phyloP scores from a whole-genome alignment of 768 basidiomycete species.

The Suillus variegatus region DNA sequence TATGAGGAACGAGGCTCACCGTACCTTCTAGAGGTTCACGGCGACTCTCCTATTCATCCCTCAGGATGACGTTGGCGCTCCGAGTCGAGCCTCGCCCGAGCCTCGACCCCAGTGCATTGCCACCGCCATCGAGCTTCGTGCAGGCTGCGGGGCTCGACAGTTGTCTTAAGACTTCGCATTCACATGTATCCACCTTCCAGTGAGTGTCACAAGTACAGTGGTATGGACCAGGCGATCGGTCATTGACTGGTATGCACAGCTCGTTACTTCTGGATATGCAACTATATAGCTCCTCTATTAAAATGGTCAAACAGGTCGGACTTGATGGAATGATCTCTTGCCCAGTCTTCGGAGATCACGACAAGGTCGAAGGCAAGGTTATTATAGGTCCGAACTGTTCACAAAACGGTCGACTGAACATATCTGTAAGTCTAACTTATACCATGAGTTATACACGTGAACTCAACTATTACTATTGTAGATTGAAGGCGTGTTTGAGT shows the following conservation, averaged over 20 bases:
- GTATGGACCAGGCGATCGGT: background rate
- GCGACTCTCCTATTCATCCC: background rate
- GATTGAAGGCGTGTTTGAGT: constrained; percentile 66
- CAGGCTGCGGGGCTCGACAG: constrained; percentile 27
- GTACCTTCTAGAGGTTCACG: background rate
- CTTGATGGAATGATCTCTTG: constrained; percentile 25
- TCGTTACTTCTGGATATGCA: constrained; percentile 60
- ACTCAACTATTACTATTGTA: constrained; percentile 25
- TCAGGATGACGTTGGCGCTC: constrained; percentile 19
- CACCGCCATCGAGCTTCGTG: constrained; percentile 36
- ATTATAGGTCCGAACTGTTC: constrained; percentile 53
- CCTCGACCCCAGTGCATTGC: constrained; percentile 13
- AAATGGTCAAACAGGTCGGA: constrained; percentile 37
- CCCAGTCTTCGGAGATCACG: constrained; percentile 62
- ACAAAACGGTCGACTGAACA: constrained; percentile 55
- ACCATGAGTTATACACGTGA: background rate
- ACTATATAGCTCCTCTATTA: constrained; percentile 62
- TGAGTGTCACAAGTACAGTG: constrained; percentile 24
- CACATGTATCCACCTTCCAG: constrained; percentile 55
- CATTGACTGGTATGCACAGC: constrained; percentile 31
- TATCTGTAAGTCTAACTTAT: constrained; percentile 44
- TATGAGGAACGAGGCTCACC: constrained; percentile 15
- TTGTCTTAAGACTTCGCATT: constrained; percentile 27
- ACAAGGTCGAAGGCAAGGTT: constrained; percentile 61
- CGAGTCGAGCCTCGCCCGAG: constrained; percentile 19